These are phyloP conservation scores for Setomelanomma holmii DNA, from an alignment of 2,329 filamentous ascomycete genomes.

Conservation along the genomic window DNA sequence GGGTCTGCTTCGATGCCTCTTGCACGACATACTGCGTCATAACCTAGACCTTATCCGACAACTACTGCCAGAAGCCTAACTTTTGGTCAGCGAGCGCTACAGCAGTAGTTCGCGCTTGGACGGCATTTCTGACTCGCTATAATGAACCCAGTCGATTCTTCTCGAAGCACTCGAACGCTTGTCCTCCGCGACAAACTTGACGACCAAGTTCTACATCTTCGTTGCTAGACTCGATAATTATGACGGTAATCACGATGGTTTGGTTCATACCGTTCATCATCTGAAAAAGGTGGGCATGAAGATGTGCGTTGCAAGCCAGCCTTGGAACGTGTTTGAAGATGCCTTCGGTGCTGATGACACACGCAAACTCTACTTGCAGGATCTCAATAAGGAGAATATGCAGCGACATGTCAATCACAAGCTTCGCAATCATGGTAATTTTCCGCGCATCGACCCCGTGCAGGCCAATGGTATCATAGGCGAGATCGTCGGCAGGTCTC, in stretches of 20 bases:
- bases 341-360: neutral
- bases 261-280: slow-evolving; percentile 4
- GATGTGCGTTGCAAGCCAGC: slow-evolving; percentile 12
- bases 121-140: no score
- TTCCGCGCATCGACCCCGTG: neutral
- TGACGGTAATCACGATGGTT: slow-evolving; percentile 6
- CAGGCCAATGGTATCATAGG: neutral
- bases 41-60: slow-evolving; percentile 2
- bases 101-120: neutral
- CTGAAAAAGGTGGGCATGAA: slow-evolving; percentile 2
- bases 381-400: slow-evolving; percentile 4
- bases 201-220: slow-evolving; percentile 10
- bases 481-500: slow-evolving; percentile 12
- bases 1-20: slow-evolving; percentile 7
- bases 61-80: neutral
- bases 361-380: neutral
- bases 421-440: neutral
- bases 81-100: neutral
- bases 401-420: neutral
- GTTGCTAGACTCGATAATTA: slow-evolving; percentile 21
- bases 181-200: neutral
- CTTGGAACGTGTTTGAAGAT: slow-evolving; percentile 15
- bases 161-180: neutral
- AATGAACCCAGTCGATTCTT: neutral
- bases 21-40: slow-evolving; percentile 10